These are phyloP conservation scores for Amylostereum areolatum DNA, from an alignment of 1,284 basidiomycete genomes.

Conservation along the genomic window DNA sequence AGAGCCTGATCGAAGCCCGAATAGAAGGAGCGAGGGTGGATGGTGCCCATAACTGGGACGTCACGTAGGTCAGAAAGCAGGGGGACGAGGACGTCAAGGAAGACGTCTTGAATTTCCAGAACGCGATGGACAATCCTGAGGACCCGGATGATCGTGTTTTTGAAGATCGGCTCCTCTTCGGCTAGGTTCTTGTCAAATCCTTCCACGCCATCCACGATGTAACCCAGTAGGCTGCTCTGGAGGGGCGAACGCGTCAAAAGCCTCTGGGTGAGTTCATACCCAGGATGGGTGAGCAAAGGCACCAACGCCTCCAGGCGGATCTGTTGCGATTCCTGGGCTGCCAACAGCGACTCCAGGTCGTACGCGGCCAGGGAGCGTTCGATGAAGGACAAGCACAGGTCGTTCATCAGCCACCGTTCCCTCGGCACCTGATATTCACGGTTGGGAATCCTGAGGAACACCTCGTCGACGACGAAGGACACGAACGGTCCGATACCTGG, in stretches of 20 bases:
- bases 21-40: slow-evolving; percentile 64
- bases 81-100: slow-evolving; percentile 85
- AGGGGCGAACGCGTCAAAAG: slow-evolving; percentile 71
- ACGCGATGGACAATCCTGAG: slow-evolving; percentile 81
- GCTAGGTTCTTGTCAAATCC: slow-evolving; percentile 70
- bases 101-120: slow-evolving; percentile 83
- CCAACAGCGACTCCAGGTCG: slow-evolving; percentile 65
- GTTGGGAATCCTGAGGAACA: slow-evolving; percentile 66
- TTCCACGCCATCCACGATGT: slow-evolving; percentile 72
- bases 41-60: slow-evolving; percentile 43
- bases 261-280: slow-evolving; percentile 81
- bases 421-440: slow-evolving; percentile 72
- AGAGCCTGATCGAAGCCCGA: slow-evolving; percentile 77
- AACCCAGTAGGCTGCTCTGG: slow-evolving; percentile 68
- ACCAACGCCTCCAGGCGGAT: slow-evolving; percentile 47
- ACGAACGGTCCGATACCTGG: slow-evolving; percentile 78
- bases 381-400: slow-evolving; percentile 80
- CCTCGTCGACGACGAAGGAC: slow-evolving; percentile 84
- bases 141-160: slow-evolving; percentile 71
- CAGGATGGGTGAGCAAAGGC: slow-evolving; percentile 72
- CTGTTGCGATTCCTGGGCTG: slow-evolving; percentile 41
- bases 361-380: slow-evolving; percentile 81
- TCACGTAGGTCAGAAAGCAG: slow-evolving; percentile 64
- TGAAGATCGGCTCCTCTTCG: slow-evolving; percentile 66
- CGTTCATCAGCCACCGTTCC: slow-evolving; percentile 86